Evolutionary conservation across 2,329 filamentous ascomycete genomes (phyloP).

Genomic region (Leptographium procerum): DNA sequence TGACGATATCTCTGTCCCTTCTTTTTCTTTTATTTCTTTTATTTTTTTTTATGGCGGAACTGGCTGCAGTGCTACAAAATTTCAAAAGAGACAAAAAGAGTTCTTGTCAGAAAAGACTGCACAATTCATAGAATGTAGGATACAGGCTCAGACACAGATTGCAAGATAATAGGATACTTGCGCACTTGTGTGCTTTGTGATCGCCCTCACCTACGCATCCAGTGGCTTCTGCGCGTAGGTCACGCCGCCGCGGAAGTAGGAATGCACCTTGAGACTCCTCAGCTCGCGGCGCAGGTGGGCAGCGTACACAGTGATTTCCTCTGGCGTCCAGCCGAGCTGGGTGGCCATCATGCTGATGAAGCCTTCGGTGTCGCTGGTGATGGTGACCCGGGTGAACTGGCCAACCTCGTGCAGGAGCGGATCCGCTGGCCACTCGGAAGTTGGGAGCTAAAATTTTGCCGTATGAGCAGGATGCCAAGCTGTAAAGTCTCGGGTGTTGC

Average conservation of each 20-base stretch:
- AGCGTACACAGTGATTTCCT: conserved; percentile 10
- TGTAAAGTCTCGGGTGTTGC: too few relatives aligned
- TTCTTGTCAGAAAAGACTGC: too few relatives aligned
- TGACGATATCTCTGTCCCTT: too few relatives aligned
- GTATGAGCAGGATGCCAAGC: too few relatives aligned
- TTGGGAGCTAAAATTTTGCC: conserved; percentile 11
- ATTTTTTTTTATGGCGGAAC: too few relatives aligned
- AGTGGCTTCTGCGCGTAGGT: conserved; percentile 11
- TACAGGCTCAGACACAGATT: too few relatives aligned
- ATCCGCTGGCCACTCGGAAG: conserved; percentile 23
- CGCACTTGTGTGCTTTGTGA: too few relatives aligned
- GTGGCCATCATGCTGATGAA: conserved; percentile 9
- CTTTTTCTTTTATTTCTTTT: too few relatives aligned
- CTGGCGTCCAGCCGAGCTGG: conserved; percentile 11
- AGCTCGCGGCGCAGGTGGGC: conserved; percentile 12
- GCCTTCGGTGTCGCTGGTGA: conserved; percentile 11
- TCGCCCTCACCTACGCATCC: not conserved
- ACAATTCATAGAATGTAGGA: too few relatives aligned
- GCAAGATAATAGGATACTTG: too few relatives aligned
- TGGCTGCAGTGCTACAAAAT: too few relatives aligned
- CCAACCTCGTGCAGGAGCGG: conserved; percentile 18
- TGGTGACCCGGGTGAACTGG: conserved; percentile 5
- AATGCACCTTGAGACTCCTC: conserved; percentile 6
- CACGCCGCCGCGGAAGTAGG: conserved; percentile 6
- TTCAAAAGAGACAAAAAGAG: too few relatives aligned